Conservation (phyloP, 2,329 filamentous ascomycete genomes). For the Tolypocladium tropicale region DNA sequence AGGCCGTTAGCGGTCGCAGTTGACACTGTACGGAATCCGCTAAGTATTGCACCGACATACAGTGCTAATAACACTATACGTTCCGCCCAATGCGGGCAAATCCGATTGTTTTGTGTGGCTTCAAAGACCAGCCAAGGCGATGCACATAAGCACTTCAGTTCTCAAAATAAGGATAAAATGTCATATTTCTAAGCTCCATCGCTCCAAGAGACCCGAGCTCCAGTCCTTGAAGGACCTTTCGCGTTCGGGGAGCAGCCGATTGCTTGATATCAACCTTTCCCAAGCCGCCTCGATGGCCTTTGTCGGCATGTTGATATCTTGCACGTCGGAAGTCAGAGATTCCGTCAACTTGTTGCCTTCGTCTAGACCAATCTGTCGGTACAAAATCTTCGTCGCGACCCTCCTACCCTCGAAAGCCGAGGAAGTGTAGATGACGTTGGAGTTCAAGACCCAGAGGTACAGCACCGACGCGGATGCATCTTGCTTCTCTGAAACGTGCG, state of each 20-base stretch:
- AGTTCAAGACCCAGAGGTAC: slow-evolving; percentile 46
- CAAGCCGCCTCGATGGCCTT: slow-evolving; percentile 36
- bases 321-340: slow-evolving; percentile 42
- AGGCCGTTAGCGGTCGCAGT: neutral
- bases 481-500: slow-evolving; percentile 8
- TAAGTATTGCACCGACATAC: neutral
- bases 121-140: too few relatives aligned
- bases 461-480: slow-evolving; percentile 18
- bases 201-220: slow-evolving; percentile 52
- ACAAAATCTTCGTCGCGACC: slow-evolving; percentile 44
- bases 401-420: slow-evolving; percentile 18
- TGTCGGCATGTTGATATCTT: slow-evolving; percentile 46
- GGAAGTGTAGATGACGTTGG: slow-evolving; percentile 42
- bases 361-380: slow-evolving; percentile 27
- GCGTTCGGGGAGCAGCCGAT: slow-evolving; percentile 38
- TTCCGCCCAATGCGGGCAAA: too few relatives aligned
- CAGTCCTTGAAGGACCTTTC: slow-evolving; percentile 54
- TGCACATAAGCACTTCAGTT: neutral
- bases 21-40: neutral
- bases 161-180: too few relatives aligned
- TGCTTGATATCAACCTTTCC: slow-evolving; percentile 35
- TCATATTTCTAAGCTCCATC: slow-evolving; percentile 15
- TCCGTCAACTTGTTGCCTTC: slow-evolving; percentile 40
- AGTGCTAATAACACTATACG: neutral
- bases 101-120: too few relatives aligned